Base-by-base conservation (phyloP, 2,329 filamentous ascomycete genomes). In the Chrysoporthe puriensis region DNA sequence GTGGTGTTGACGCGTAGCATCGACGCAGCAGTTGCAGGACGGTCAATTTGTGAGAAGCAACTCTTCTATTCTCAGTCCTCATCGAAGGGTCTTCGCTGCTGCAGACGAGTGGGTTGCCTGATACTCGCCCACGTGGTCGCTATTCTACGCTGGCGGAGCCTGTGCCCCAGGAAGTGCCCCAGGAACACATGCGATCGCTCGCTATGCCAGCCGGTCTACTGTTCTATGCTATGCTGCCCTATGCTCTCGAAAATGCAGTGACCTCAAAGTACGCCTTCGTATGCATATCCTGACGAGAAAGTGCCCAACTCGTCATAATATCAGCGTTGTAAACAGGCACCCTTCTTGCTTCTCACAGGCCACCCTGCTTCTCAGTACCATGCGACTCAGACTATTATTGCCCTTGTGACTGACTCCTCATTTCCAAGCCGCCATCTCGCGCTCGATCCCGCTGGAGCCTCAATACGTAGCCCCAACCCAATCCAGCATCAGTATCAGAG, bases 381-480 rank as follows among this genome's bases (percentile, higher is more conserved):
- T 40, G 36, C 9, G 36, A 40, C 36, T 40, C 36, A 40, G 9
- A 40, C 36, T 4, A 40, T 9, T 18, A 48, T 8, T 26, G 26
- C 16, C 18, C 44, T 6, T 7, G 2, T 48, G 11, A 2, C 26
- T 13, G 4, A 7, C 14, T 11, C n/a, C 59, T 11, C 16, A 56
- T 11, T 14, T 4, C 5, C 40, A 9, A 14, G n/a, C 32, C 42
- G 6, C 14, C 40, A 62, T 43, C 50, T 5, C 40, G 14, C 21
- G 3, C 44, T 67, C 43, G 13, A 36, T 50, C 5, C 4, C 5
- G 34, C n/a, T 21, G 32, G 8, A 16, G 16, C 18, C 16, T 58
- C 42, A 70, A 43, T 70, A 70, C 14, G 63, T 69, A 26, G 66
- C 66, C 61, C 67, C 69, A 1, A 64, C 52, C 69, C 64, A 69